Evolutionary conservation across 2,329 filamentous ascomycete species (phyloP), one percentile per base, ranked within the genome.

Genomic region (Fusarium sp.): DNA sequence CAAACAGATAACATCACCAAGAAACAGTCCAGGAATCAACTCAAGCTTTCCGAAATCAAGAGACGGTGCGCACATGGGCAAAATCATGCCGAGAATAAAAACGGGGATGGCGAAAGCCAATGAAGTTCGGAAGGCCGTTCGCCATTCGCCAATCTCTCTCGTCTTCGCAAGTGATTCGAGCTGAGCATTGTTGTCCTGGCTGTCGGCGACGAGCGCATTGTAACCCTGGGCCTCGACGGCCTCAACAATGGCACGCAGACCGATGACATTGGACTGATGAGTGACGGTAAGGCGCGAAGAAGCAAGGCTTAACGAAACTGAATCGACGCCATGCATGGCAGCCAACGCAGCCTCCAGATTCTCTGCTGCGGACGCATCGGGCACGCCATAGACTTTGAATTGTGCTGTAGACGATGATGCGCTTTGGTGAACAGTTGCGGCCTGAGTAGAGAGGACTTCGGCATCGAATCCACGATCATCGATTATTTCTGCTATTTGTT

Each of bases 151-250:
- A 67, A 99, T 97, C 80, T 99, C 96, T 73, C 93, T 93, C 0
- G 96, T 98, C 82, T 99, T 99, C 11, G 96, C 92, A 4, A 99
- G 86, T 2, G 96, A 98, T 79, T 98, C 94, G 4, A 99, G 87
- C 78, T 99, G 96, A 2, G 96, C 95, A 76, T 97, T 97, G 79
- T 97, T 98, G 81, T 99, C 96, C 75, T 98, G 94, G 56, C 90
- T 92, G 71, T 98, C 95, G 1, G 94, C 91, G 13, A 98, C 88
- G 4, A 99, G 84, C 2, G 95, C 96, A 77, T 98, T 97, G 79
- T 92, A 93, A 3, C 95, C 94, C 22, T 88, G 84, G n/a, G 86
- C 85, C 80, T 99, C 95, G 45, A 98, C 88, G 1, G 88, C 83
- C 75, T 94, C 93, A 10, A 98, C 95, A 34, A 98, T 87, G 6